A percentile compares a stretch with the other conserved stretches of the same genome.
These are phyloP conservation scores for Pleurotus tuoliensis DNA, from an alignment of 768 basidiomycete species.

Conservation along the genomic window DNA sequence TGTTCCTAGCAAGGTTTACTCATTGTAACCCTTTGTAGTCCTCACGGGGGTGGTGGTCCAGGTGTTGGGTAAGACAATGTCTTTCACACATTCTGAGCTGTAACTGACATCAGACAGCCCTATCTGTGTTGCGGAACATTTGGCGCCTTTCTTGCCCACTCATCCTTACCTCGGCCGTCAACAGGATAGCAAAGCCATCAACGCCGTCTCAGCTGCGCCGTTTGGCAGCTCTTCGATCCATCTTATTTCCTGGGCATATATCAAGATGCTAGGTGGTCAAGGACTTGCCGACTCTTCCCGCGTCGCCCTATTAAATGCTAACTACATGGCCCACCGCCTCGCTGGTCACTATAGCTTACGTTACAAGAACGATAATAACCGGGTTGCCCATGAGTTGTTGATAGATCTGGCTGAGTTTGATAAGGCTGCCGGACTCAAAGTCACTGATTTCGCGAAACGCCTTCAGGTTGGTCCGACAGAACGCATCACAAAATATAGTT, in stretches of 20 bases:
- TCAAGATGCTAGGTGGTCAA: slow-evolving; percentile 97
- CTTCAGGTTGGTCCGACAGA: slow-evolving; percentile 57
- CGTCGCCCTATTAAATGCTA: slow-evolving; percentile 88
- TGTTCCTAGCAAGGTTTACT: neutral
- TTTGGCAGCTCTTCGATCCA: slow-evolving; percentile 95
- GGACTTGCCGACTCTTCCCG: slow-evolving; percentile 86
- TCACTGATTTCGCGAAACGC: slow-evolving; percentile 94
- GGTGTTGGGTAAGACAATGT: slow-evolving; percentile 71
- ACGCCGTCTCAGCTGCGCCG: slow-evolving; percentile 87
- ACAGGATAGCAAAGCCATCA: slow-evolving; percentile 48
- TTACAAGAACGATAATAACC: slow-evolving; percentile 86
- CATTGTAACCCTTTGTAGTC: slow-evolving; percentile 39
- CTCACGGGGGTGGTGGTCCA: slow-evolving; percentile 96
- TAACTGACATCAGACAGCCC: slow-evolving; percentile 42
- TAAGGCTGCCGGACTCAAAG: slow-evolving; percentile 84
- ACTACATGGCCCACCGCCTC: slow-evolving; percentile 93
- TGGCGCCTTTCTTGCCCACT: slow-evolving; percentile 90
- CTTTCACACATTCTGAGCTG: slow-evolving; percentile 7
- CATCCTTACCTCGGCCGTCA: slow-evolving; percentile 66
- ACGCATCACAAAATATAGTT: neutral
- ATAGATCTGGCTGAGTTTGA: slow-evolving; percentile 97
- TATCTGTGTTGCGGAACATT: slow-evolving; percentile 91
- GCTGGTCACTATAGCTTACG: slow-evolving; percentile 80
- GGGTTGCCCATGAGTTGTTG: slow-evolving; percentile 93
- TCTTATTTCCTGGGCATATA: slow-evolving; percentile 97